Base-by-base conservation (phyloP, 2,329 filamentous ascomycete species). In the Aspergillus costaricaensis region DNA sequence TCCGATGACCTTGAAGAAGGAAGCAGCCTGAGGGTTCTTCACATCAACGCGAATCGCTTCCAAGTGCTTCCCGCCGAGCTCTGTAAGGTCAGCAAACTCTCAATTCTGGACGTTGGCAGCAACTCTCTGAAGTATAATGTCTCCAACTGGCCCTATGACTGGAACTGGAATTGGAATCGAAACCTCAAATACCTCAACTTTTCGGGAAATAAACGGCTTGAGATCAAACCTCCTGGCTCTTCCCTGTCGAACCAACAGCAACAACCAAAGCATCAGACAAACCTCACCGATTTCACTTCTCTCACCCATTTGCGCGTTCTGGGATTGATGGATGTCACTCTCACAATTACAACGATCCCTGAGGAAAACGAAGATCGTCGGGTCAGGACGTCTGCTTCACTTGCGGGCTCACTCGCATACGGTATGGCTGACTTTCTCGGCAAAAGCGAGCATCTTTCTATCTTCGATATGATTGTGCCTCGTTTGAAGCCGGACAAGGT, bases 111-210 rank as follows among this genome's bases (percentile, higher is more conserved):
- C 77, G 96, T 96, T 64, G 94, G 93, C 62, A 97, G 91, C 82
- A 99, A 99, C 73, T 88, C 86, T 21, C 82, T 99, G 59, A 99
- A 98, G 77, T 99, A 99, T 84, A 99, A 99, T 74, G 96, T 99
- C 51, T 95, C 92, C 30, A 99, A 99, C 72, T 96, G 96, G 83
- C 95, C 94, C 0, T 99, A 99, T 73, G 95, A 99, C 74, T 99
- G 95, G 95, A 99, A 99, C 71, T 99, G 95, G 95, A 98, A 98
- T 72, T 91, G 95, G 83, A 99, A 99, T 71, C 91, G 91, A 52
- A 96, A 97, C 69, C 80, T 99, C 66, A 90, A 93, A 64, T 99
- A 96, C 72, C 88, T 99, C 64, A 99, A 98, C 72, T 83, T 99
- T 71, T 98, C 94, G 0, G 95, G 95, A 55, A 99, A 99, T 80